Base-by-base conservation (phyloP, 345 rosid species). In the Excoecaria agallocha region DNA sequence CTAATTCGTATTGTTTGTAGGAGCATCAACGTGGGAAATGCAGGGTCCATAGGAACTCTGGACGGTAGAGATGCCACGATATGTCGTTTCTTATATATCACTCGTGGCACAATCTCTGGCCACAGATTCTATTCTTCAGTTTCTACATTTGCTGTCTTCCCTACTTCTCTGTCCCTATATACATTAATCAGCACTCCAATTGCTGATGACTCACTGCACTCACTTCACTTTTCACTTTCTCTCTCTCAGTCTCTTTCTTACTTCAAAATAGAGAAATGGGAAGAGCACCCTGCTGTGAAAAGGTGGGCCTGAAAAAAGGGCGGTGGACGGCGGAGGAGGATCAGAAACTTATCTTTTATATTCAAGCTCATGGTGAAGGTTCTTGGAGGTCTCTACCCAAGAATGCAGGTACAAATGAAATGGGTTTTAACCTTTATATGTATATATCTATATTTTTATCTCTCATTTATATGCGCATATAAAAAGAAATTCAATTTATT, bases 31-130 rank as follows among this genome's bases (percentile, higher is more conserved):
- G 93, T 82, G 86, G 87, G 80, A 76, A 62, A 59, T 78, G 75
- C 61, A 67, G 19, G 76, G 77, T 74, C 85, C 84, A 5, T 75
- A 79, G 68, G 57, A 76, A 76, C 88, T 66, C 81, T 76, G 77
- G 86, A 88, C 87, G 76, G 81, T 85, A 76, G 80, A 77, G 78
- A 79, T 74, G 93, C 95, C 95, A 90, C 91, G 95, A 89, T 86
- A 76, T 45, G 58, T 43, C 55, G 16, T 69, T 77, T 60, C 48
- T 25, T 0, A 5, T 3, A 10, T 15, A 20, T 74, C 57, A 17
- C 57, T 69, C 91, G 93, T 87, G 91, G 87, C 90, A 8, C 70
- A 68, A 68, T 75, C 74, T 38, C 16, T 1, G 15, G 67, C 81
- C 85, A 63, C 79, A 45, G 8, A 19, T 13, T 50, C n/a, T 2